A percentile compares a stretch with the other conserved stretches of the same genome.
Evolutionary conservation across 1,284 basidiomycete genomes (phyloP).

Genomic region (Rhodotorula sp.): DNA sequence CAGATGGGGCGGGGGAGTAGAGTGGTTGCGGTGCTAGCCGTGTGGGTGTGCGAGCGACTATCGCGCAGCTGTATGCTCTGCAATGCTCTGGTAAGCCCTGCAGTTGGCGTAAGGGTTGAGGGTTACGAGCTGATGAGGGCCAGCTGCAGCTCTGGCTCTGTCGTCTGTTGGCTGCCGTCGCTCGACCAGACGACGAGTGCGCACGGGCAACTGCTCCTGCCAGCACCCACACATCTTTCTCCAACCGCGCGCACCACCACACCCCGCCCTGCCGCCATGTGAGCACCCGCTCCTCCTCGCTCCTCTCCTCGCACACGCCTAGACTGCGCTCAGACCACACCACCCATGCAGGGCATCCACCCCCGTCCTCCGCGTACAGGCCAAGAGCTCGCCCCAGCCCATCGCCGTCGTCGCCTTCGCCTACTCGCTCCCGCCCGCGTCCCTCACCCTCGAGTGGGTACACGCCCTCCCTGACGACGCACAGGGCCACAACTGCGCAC

Average conservation of each 20-base stretch:
- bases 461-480: conserved; percentile 22
- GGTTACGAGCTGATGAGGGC: neutral
- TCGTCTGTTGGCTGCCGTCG: too few species aligned
- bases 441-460: conserved; percentile 27
- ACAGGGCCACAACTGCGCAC: conserved; percentile 13
- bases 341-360: neutral
- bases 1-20: too few species aligned
- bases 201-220: too few species aligned
- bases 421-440: conserved; percentile 23
- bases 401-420: conserved; percentile 24
- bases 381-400: conserved; percentile 21
- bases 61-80: too few species aligned
- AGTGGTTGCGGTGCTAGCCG: too few species aligned
- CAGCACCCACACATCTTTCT: neutral
- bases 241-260: too few species aligned
- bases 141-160: too few species aligned
- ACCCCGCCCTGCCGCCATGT: neutral
- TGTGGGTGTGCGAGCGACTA: too few species aligned
- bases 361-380: conserved; percentile 14
- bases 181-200: too few species aligned
- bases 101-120: neutral
- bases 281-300: neutral
- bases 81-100: too few species aligned
- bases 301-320: neutral
- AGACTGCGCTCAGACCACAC: neutral